Conservation (phyloP, 1,284 basidiomycete species). For the Chiua sp. region DNA sequence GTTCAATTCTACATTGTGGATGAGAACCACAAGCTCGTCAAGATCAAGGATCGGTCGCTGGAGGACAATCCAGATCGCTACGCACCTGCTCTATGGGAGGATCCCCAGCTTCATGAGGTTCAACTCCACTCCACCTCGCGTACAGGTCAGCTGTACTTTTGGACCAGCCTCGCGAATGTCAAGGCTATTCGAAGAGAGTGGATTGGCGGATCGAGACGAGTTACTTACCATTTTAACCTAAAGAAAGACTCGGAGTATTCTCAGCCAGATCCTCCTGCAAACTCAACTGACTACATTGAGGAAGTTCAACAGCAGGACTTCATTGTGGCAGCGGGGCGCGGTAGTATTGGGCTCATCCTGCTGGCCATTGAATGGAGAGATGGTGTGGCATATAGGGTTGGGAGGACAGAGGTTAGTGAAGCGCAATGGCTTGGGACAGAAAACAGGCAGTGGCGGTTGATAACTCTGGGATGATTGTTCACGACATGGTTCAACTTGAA, state of each 20-base stretch:
- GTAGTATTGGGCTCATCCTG: background rate
- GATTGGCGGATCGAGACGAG: background rate
- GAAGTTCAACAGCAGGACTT: slow-evolving; percentile 22
- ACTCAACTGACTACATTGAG: background rate
- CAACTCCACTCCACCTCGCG: background rate
- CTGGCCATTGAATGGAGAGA: slow-evolving; percentile 23
- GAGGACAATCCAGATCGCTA: background rate
- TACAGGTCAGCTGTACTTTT: slow-evolving; percentile 18
- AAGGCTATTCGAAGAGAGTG: background rate
- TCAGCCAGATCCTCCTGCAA: background rate
- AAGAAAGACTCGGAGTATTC: too few species aligned
- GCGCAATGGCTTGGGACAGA: slow-evolving; percentile 7
- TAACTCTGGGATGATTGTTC: background rate
- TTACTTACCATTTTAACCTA: slow-evolving; percentile 1
- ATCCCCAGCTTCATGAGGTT: background rate
- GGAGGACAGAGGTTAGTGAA: background rate
- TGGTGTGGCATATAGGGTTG: slow-evolving; percentile 17
- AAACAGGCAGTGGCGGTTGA: slow-evolving; percentile 18
- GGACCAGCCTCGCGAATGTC: slow-evolving; percentile 18
- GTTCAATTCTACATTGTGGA: slow-evolving; percentile 19
- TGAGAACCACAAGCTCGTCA: background rate
- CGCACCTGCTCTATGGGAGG: background rate
- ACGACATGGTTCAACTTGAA: too few species aligned
- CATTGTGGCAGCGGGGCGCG: slow-evolving; percentile 12
- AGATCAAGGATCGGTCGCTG: slow-evolving; percentile 13